phyloP scores from a whole-genome alignment of 805 yeast genomes.

The Hanseniaspora taiwanica region DNA sequence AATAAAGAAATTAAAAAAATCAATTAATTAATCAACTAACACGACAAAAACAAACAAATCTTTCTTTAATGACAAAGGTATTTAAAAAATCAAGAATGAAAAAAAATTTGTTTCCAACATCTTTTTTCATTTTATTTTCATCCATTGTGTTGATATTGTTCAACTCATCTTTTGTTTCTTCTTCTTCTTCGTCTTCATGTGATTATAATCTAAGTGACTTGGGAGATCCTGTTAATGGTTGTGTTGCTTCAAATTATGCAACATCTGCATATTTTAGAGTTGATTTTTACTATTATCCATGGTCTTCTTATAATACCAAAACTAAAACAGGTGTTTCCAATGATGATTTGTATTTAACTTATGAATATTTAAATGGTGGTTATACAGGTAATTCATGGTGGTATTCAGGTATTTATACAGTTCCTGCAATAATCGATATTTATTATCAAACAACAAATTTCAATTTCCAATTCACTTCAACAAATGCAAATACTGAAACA shows the following conservation, averaged over 20 bases:
- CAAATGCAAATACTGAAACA: neutral
- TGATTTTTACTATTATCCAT: conserved; percentile 5
- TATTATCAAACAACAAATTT: conserved; percentile 2
- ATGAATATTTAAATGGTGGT: conserved; percentile 4
- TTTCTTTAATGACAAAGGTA: too few species aligned
- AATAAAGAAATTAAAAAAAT: too few species aligned
- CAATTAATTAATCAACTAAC: too few species aligned
- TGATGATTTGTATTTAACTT: neutral
- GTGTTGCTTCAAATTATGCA: neutral
- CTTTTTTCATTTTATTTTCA: too few species aligned
- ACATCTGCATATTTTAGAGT: neutral
- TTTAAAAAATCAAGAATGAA: too few species aligned
- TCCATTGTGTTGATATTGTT: too few species aligned
- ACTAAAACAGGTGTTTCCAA: conserved; percentile 1
- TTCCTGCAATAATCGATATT: neutral
- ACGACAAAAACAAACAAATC: too few species aligned
- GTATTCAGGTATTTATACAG: neutral
- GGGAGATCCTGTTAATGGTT: neutral
- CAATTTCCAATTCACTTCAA: neutral
- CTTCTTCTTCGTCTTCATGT: too few species aligned
- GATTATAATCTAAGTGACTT: too few species aligned
- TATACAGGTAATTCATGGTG: neutral
- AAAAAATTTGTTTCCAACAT: too few species aligned
- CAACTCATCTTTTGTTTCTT: too few species aligned
- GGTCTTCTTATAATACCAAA: conserved; percentile 1